Conservation (phyloP, 257 asterid genomes). For the Gentiana macrophylla region DNA sequence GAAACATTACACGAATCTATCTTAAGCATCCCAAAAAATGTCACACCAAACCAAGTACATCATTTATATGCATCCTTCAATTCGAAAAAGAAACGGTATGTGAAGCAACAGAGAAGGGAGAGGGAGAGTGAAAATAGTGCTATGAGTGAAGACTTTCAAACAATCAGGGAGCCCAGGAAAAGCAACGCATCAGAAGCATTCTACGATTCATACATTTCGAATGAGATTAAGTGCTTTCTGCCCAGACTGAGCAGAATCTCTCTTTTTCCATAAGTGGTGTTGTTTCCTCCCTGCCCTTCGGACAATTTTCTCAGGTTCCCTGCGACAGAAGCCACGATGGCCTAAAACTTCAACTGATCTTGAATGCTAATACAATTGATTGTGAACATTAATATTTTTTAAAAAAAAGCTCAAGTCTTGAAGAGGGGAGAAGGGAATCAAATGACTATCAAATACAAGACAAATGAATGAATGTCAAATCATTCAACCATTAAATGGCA, state of each 20-base stretch:
- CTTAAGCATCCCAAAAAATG: no score
- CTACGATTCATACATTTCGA: conserved; percentile 35
- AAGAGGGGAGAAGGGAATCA: no score
- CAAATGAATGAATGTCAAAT: not conserved
- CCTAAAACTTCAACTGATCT: not conserved
- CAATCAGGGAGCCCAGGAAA: no score
- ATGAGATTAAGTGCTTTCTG: conserved; percentile 70
- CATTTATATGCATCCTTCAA: not conserved
- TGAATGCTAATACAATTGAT: not conserved
- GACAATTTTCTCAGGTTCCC: conserved; percentile 28
- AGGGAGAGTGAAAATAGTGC: no score
- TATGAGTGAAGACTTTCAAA: no score
- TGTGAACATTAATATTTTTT: no score
- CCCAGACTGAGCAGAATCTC: conserved; percentile 79
- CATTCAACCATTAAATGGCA: not conserved
- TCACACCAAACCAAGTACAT: no score
- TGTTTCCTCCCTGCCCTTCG: conserved; percentile 46
- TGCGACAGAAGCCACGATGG: not conserved
- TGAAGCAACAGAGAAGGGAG: not conserved
- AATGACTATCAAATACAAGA: not conserved
- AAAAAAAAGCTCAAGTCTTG: not conserved
- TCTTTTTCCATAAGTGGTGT: conserved; percentile 78
- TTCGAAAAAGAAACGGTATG: not conserved
- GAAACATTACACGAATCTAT: not conserved
- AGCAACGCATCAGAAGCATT: no score